Conservation (phyloP, 768 basidiomycete species). For the Hortiboletus campestris region DNA sequence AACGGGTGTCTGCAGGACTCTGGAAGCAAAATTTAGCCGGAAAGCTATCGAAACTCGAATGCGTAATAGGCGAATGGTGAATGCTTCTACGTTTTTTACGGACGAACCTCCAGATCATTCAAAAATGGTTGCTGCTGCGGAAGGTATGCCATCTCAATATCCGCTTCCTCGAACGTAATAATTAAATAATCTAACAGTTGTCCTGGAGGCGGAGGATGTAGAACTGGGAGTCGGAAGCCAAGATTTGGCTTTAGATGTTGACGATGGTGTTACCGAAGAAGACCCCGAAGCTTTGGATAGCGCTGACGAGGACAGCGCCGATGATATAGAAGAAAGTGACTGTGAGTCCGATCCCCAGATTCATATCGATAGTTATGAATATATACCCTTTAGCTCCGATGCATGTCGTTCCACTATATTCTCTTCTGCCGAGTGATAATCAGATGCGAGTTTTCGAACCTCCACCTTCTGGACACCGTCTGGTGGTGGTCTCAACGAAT, state of each 20-base stretch:
- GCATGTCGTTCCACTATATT: conserved; percentile 94
- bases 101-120: conserved; percentile 18
- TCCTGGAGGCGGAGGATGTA: conserved; percentile 78
- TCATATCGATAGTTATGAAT: conserved; percentile 1
- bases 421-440: conserved; percentile 86
- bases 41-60: conserved; percentile 59
- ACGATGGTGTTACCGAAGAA: conserved; percentile 54
- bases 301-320: conserved; percentile 59
- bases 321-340: conserved; percentile 65
- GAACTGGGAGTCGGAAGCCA: conserved; percentile 56
- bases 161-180: neutral
- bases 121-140: conserved; percentile 17
- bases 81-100: conserved; percentile 29
- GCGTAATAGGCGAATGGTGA: conserved; percentile 31
- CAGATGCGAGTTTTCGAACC: conserved; percentile 91
- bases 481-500: conserved; percentile 95
- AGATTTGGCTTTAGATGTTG: conserved; percentile 67
- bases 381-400: conserved; percentile 64
- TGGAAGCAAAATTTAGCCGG: conserved; percentile 74
- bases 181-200: conserved; percentile 41
- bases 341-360: conserved; percentile 38
- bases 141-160: conserved; percentile 8
- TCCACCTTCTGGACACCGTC: conserved; percentile 75
- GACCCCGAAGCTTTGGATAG: conserved; percentile 77
- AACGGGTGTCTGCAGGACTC: conserved; percentile 71